Base-by-base conservation (phyloP, 1,284 basidiomycete species). In the Fomitopsis betulina region DNA sequence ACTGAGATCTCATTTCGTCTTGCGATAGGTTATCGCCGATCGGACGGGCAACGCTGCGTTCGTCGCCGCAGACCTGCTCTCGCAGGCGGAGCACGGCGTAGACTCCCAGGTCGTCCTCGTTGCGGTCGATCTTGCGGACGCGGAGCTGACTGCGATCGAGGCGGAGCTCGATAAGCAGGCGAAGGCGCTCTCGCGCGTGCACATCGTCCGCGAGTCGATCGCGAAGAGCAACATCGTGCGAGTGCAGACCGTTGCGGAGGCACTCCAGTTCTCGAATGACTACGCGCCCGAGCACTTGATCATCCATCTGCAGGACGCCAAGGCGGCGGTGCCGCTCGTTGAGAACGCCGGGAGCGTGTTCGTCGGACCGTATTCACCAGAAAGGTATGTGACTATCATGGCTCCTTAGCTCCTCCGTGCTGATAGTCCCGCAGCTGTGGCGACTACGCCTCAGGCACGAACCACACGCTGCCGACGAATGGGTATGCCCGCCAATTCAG, bases 281-380 rank as follows among this genome's bases (percentile, higher is more conserved):
- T 99, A 99, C 70, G 97, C 97, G 2, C 96, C 96, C 0, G 96
- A 98, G 72, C 96, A 98, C 76, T 79, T 98, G 60, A 97, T 98
- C 66, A 74, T 98, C 58, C 94, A 98, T 73, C 70, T 97, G 57
- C 80, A 86, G 63, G 77, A 89, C 54, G 91, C 95, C 1, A 77
- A 80, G 5, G 79, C 80, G 21, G 81, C 81, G 56, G 84, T 98
- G 8, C 74, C 79, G 15, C 71, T 73, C 19, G 85, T 98, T 25
- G 81, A 94, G 62, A 98, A 98, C 68, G 95, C 97, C 1, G 97
- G 97, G 15, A 96, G 93, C 64, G 90, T 99, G 38, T 99, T 99
- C 69, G 92, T 99, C 39, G 97, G 97, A 3, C 82, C 92, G 6
- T 97, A 86, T 72, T 92, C 94, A 1, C 96, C 97, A 2, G 97